These are phyloP conservation scores for Camellia granthamiana DNA, from an alignment of 148 eudicot species.

Conservation along the genomic window DNA sequence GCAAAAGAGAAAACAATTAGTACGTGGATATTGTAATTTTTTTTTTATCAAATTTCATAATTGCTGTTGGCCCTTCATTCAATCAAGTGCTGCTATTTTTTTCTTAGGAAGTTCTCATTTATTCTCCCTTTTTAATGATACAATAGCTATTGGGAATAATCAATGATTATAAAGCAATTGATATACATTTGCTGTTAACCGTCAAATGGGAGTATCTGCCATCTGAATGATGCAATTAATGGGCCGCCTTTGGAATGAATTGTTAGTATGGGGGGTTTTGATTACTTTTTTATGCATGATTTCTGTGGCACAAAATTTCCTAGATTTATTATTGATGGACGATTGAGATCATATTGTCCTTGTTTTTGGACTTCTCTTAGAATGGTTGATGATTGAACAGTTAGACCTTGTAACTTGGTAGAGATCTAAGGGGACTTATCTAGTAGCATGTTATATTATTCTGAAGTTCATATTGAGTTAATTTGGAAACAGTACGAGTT, in stretches of 20 bases:
- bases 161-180: background rate
- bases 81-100: background rate
- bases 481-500: too few relatives aligned
- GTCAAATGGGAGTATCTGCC: background rate
- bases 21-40: background rate
- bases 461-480: background rate
- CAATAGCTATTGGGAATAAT: background rate
- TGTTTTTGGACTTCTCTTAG: background rate
- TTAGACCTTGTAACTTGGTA: background rate
- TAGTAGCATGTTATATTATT: background rate
- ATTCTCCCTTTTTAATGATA: background rate
- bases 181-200: background rate
- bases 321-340: background rate
- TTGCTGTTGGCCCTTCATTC: background rate
- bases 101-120: background rate
- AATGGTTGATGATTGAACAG: background rate
- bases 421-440: background rate
- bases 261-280: background rate
- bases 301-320: background rate
- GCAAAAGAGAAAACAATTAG: background rate
- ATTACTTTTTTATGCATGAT: background rate
- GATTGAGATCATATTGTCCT: background rate
- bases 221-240: background rate
- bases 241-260: background rate
- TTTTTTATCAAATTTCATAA: background rate